A percentile compares a stretch with the other conserved stretches of the same genome.
Evolutionary conservation across 805 yeast species (phyloP).

Genomic region (Saccharomycopsis fermentans): DNA sequence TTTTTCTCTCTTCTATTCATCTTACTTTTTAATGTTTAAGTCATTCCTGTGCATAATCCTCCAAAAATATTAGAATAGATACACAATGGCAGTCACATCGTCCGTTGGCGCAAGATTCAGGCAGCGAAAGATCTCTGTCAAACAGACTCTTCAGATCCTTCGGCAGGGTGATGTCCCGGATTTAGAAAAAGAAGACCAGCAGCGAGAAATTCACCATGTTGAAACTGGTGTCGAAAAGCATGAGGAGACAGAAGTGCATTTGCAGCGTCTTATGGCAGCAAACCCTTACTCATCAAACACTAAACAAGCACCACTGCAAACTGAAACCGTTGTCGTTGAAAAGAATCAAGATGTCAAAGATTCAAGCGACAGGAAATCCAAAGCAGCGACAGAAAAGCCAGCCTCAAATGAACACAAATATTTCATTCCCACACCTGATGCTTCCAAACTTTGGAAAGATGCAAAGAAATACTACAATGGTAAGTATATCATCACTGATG

Average conservation of each 20-base stretch:
- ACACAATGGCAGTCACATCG: constrained; percentile 16
- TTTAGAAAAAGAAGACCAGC: constrained; percentile 61
- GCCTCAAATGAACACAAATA: constrained; percentile 25
- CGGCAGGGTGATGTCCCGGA: constrained; percentile 75
- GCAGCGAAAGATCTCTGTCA: constrained; percentile 89
- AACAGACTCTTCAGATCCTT: constrained; percentile 71
- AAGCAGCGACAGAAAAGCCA: not conserved
- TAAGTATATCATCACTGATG: constrained; percentile 57
- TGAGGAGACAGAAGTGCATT: constrained; percentile 94
- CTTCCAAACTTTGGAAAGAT: constrained; percentile 72
- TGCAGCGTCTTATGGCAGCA: constrained; percentile 83
- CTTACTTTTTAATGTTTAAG: not conserved
- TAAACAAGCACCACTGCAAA: not conserved
- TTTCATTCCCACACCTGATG: constrained; percentile 96
- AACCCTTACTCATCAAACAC: constrained; percentile 41
- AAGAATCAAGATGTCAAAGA: not conserved
- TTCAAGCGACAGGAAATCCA: not conserved
- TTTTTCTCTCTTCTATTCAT: not conserved
- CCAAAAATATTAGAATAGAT: not conserved
- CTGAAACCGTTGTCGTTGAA: not conserved
- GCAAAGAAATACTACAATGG: constrained; percentile 63
- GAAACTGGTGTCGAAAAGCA: constrained; percentile 98
- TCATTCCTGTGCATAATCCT: not conserved
- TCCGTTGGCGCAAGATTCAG: constrained; percentile 57
- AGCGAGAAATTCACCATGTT: constrained; percentile 77